These are phyloP conservation scores for Cudoniella acicularis DNA, from an alignment of 495 filamentous ascomycete species.

Conservation along the genomic window DNA sequence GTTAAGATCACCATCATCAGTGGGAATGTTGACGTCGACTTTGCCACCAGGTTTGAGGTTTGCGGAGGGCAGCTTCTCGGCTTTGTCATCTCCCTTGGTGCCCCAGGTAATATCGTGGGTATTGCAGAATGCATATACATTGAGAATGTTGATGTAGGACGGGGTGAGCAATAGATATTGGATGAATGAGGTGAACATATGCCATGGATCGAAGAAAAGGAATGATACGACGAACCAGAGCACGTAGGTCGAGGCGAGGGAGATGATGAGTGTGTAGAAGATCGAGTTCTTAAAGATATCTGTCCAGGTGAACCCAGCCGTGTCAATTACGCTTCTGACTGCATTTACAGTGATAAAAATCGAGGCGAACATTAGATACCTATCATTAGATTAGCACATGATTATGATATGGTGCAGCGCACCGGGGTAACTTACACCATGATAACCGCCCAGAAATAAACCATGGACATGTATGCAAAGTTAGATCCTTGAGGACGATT, in stretches of 20 bases:
- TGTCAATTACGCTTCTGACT: slow-evolving; percentile 63
- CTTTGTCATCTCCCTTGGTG: slow-evolving; percentile 91
- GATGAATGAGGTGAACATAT: slow-evolving; percentile 93
- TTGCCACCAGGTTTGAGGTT: slow-evolving; percentile 86
- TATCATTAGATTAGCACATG: slow-evolving; percentile 27
- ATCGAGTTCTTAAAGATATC: slow-evolving; percentile 80
- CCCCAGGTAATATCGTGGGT: slow-evolving; percentile 98
- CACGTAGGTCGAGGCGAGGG: slow-evolving; percentile 84
- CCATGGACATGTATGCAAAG: slow-evolving; percentile 92
- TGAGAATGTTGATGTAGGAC: slow-evolving; percentile 93
- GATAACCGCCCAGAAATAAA: slow-evolving; percentile 93
- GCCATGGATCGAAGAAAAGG: slow-evolving; percentile 98
- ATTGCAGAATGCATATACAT: slow-evolving; percentile 98
- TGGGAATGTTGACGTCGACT: slow-evolving; percentile 88
- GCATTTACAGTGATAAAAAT: slow-evolving; percentile 91
- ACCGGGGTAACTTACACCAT: slow-evolving; percentile 65
- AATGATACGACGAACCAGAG: slow-evolving; percentile 91
- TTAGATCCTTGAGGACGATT: slow-evolving; percentile 95
- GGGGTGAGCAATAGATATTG: slow-evolving; percentile 96
- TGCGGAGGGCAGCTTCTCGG: slow-evolving; percentile 75
- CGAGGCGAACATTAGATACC: slow-evolving; percentile 90
- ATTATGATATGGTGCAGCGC: not conserved
- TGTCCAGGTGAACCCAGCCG: slow-evolving; percentile 55
- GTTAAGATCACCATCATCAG: slow-evolving; percentile 76
- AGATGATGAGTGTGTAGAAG: slow-evolving; percentile 93